Evolutionary conservation across 768 basidiomycete genomes (phyloP).

Genomic region (Tricholoma hemisulphureum): DNA sequence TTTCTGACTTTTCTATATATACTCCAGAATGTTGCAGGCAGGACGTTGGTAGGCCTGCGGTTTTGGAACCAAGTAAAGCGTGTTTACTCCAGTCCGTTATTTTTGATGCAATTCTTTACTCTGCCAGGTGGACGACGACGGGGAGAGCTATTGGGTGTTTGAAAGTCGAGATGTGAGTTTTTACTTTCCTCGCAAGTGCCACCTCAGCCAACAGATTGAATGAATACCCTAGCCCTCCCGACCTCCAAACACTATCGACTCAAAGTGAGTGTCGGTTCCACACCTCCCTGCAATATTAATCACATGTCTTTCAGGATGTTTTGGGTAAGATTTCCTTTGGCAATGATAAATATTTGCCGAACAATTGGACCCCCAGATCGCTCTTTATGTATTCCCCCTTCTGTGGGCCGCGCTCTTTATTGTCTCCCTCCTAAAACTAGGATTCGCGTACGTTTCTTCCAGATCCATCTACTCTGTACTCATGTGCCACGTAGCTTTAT

Average conservation of each 20-base stretch:
- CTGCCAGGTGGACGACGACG: conserved; percentile 87
- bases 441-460: conserved; percentile 64
- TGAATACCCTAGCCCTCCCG: conserved; percentile 68
- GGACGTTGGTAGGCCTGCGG: conserved; percentile 89
- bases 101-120: background rate
- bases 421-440: conserved; percentile 86
- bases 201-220: background rate
- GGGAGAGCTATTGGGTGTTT: conserved; percentile 96
- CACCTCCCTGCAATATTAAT: background rate
- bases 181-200: background rate
- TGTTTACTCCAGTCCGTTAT: background rate
- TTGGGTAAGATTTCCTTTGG: conserved; percentile 60
- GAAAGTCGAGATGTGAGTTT: conserved; percentile 88
- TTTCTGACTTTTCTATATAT: background rate
- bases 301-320: conserved; percentile 66
- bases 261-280: conserved; percentile 53
- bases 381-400: conserved; percentile 84
- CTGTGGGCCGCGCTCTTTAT: conserved; percentile 87
- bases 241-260: conserved; percentile 85
- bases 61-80: conserved; percentile 96
- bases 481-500: conserved; percentile 62
- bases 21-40: conserved; percentile 83
- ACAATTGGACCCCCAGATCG: conserved; percentile 52
- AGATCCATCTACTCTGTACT: background rate
- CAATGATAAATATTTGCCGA: background rate